Evolutionary conservation across 768 basidiomycete species (phyloP).

Genomic region (Boletus tomentosulus): DNA sequence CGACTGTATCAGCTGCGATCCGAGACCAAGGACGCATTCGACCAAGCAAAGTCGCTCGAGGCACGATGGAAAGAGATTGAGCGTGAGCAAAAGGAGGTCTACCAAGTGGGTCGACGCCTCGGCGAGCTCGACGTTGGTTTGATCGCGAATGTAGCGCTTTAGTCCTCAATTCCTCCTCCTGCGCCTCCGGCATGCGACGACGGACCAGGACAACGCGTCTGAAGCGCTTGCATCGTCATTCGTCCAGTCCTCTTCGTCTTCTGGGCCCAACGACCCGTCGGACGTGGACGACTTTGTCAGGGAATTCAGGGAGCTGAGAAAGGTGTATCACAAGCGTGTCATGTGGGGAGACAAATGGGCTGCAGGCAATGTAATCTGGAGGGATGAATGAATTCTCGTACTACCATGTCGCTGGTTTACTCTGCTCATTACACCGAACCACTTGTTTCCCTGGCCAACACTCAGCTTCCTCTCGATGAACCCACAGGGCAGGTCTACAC

Average conservation of each 20-base stretch:
- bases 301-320: constrained; percentile 82
- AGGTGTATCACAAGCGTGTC: constrained; percentile 88
- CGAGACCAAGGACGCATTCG: constrained; percentile 84
- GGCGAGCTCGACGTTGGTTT: constrained; percentile 5
- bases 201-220: constrained; percentile 85
- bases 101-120: constrained; percentile 55
- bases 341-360: constrained; percentile 90
- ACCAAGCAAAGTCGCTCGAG: constrained; percentile 80
- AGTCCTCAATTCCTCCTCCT: constrained; percentile 84
- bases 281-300: constrained; percentile 85
- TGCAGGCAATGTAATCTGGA: constrained; percentile 81
- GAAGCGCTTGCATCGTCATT: constrained; percentile 84
- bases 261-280: constrained; percentile 22
- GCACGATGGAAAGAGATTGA: constrained; percentile 83
- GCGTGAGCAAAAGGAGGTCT: constrained; percentile 82
- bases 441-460: constrained; percentile 17
- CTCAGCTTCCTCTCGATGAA: neutral
- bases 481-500: too few species aligned
- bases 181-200: constrained; percentile 82
- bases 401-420: constrained; percentile 18
- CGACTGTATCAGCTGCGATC: constrained; percentile 68
- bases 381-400: constrained; percentile 44
- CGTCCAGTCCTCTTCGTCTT: constrained; percentile 53
- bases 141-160: constrained; percentile 55
- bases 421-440: constrained; percentile 27